Evolutionary conservation across 345 rosid genomes (phyloP), one percentile per base, ranked within the genome.

Genomic region (Rhodamnia argentea): DNA sequence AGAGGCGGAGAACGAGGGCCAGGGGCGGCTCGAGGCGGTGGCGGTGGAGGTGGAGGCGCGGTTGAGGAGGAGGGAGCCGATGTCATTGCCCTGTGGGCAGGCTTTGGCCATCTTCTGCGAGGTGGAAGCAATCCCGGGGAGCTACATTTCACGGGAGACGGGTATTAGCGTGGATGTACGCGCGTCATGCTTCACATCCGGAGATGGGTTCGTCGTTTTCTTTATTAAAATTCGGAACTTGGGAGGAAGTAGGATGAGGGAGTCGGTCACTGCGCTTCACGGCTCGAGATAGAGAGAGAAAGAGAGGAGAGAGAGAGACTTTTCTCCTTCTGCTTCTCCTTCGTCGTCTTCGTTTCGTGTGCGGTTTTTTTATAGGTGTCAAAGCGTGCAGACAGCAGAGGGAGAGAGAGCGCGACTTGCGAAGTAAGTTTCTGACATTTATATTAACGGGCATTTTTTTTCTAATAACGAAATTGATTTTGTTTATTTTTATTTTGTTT

Each of bases 41-140:
- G 40, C 40, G 40, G 86, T 57, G 51, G 86, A 84, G 84, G 90
- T 53, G 88, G 93, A 50, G 86, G 91, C 42, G 76, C 89, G 95
- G 86, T 96, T 95, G 54, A 93, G 91, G 64, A 92, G 85, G 29
- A 95, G 89, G 83, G 98, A 94, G 85, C 98, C 96, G 89, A 96
- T 87, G 86, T 95, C 90, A 91, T 92, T 93, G 56, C 92, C 90
- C 86, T 91, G 94, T 1, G 26, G 24, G 81, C 81, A 70, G 81
- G 47, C 1, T 18, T 11, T 24, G 81, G 81, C 81, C 81, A 70
- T 70, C 26, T 37, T 22, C 26, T 5, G 24, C 13, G 42, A 32
- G 44, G 6, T 4, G 40, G 76, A 4, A 32, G 44, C 76, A 47
- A 32, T 23, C 81, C 81, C 70, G 29, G 44, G 26, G 2, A 10